Evolutionary conservation across 2,329 filamentous ascomycete species (phyloP).

Genomic region (Fusarium luffae): DNA sequence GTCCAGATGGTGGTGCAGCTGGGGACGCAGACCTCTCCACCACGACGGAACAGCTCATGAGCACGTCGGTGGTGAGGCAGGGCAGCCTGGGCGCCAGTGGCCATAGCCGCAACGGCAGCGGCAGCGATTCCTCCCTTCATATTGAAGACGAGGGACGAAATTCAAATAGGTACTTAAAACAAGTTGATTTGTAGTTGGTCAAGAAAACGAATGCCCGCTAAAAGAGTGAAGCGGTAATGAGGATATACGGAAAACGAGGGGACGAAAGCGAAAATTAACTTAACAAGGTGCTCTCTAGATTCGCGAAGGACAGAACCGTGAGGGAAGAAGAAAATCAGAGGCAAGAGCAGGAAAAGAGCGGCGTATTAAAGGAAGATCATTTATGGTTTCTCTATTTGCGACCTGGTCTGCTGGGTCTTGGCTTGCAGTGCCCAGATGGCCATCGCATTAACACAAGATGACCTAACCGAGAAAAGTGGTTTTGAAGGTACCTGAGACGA

Average conservation of each 20-base stretch:
- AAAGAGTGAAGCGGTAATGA: conserved; percentile 85
- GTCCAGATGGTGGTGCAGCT: conserved; percentile 80
- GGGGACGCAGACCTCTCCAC: conserved; percentile 62
- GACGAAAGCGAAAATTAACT: conserved; percentile 60
- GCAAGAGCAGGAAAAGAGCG: conserved; percentile 45
- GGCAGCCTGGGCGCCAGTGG: conserved; percentile 65
- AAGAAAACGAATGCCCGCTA: conserved; percentile 79
- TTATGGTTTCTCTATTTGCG: conserved; percentile 44
- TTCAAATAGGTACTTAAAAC: conserved; percentile 26
- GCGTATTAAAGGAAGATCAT: conserved; percentile 44
- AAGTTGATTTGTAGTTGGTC: conserved; percentile 35
- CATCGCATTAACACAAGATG: conserved; percentile 36
- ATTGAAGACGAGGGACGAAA: conserved; percentile 54
- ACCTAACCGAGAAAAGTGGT: conserved; percentile 35
- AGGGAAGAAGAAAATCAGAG: conserved; percentile 49
- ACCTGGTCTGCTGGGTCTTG: conserved; percentile 32
- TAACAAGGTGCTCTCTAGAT: conserved; percentile 59
- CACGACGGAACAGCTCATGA: conserved; percentile 69
- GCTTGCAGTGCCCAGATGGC: conserved; percentile 34
- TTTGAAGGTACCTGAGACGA: conserved; percentile 36
- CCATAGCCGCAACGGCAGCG: conserved; percentile 71
- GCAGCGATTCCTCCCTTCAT: conserved; percentile 81
- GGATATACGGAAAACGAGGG: conserved; percentile 57
- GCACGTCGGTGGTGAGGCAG: conserved; percentile 70
- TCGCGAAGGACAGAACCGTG: conserved; percentile 61